phyloP scores from a whole-genome alignment of 352 stramenopile genomes.

The Globisporangium solare region DNA sequence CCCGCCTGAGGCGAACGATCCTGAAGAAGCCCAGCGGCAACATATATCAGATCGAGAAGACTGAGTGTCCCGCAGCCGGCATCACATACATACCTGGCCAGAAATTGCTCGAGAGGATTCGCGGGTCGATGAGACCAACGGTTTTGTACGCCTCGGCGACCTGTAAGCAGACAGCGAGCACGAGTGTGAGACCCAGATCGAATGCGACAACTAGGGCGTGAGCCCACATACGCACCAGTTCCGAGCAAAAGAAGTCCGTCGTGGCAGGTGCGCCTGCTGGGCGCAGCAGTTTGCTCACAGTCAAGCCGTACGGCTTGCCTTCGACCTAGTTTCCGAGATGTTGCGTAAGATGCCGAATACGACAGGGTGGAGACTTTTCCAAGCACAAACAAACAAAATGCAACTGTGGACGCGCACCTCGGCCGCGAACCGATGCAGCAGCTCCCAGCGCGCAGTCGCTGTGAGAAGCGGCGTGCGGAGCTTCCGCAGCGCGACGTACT shows the following conservation, averaged over 20 bases:
- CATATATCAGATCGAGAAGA: neutral
- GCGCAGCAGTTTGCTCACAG: slow-evolving; percentile 40
- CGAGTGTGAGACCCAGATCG: neutral
- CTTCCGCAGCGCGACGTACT: slow-evolving; percentile 40
- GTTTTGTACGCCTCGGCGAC: slow-evolving; percentile 51
- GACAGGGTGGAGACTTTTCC: neutral
- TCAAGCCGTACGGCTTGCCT: slow-evolving; percentile 47
- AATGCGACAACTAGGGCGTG: neutral
- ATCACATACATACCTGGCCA: slow-evolving; percentile 32
- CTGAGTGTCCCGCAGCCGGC: no score
- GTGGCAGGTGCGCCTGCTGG: slow-evolving; percentile 12
- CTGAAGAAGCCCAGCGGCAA: slow-evolving; percentile 10
- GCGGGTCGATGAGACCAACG: slow-evolving; percentile 37
- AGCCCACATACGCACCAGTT: slow-evolving; percentile 32
- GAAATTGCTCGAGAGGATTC: slow-evolving; percentile 38
- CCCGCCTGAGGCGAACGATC: slow-evolving; percentile 43
- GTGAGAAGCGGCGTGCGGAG: slow-evolving; percentile 51
- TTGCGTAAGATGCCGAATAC: neutral
- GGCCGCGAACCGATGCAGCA: slow-evolving; percentile 37
- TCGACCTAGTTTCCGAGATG: slow-evolving; percentile 25
- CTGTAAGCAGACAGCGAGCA: slow-evolving; percentile 10
- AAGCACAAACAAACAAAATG: neutral
- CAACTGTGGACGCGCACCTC: slow-evolving; percentile 17
- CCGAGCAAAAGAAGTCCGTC: slow-evolving; percentile 59
- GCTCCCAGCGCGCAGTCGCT: slow-evolving; percentile 31